Evolutionary conservation across 1,284 basidiomycete species (phyloP).

Genomic region (Inonotus hispidus): DNA sequence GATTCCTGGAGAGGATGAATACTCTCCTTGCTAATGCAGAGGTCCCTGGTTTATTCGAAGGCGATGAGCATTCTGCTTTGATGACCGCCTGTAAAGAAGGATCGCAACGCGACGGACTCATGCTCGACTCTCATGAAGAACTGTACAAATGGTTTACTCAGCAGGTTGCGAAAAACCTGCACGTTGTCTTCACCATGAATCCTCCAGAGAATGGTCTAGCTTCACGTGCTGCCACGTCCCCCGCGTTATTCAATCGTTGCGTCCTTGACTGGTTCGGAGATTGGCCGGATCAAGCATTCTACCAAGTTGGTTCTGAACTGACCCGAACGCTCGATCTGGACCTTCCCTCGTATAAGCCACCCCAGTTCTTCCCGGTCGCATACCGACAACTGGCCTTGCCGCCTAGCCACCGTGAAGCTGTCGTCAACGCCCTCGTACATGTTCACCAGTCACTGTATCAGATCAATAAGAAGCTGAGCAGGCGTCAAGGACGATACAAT

Average conservation of each 20-base stretch:
- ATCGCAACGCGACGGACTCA: slow-evolving; percentile 93
- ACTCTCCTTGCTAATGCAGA: slow-evolving; percentile 99
- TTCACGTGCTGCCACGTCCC: slow-evolving; percentile 93
- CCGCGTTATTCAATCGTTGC: slow-evolving; percentile 96
- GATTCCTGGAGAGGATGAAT: slow-evolving; percentile 99
- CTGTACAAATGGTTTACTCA: slow-evolving; percentile 96
- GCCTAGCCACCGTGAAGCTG: slow-evolving; percentile 79
- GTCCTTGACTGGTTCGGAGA: slow-evolving; percentile 98
- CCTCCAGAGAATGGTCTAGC: slow-evolving; percentile 95
- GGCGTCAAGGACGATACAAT: slow-evolving; percentile 89
- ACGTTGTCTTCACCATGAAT: slow-evolving; percentile 99
- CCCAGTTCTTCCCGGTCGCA: slow-evolving; percentile 79
- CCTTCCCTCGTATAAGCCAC: slow-evolving; percentile 71
- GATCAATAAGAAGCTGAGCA: slow-evolving; percentile 85
- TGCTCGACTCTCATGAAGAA: slow-evolving; percentile 98
- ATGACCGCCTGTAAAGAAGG: slow-evolving; percentile 99
- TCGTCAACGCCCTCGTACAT: slow-evolving; percentile 91
- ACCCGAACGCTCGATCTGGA: slow-evolving; percentile 90
- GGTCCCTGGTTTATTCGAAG: slow-evolving; percentile 97
- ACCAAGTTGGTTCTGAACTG: slow-evolving; percentile 94
- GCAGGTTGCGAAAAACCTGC: slow-evolving; percentile 93
- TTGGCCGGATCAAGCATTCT: slow-evolving; percentile 97
- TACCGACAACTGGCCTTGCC: slow-evolving; percentile 80
- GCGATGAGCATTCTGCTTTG: slow-evolving; percentile 92
- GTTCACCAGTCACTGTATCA: slow-evolving; percentile 90